Evolutionary conservation across 2,329 filamentous ascomycete genomes (phyloP), one percentile per base, ranked within the genome.

Genomic region (Colletotrichum magnum): DNA sequence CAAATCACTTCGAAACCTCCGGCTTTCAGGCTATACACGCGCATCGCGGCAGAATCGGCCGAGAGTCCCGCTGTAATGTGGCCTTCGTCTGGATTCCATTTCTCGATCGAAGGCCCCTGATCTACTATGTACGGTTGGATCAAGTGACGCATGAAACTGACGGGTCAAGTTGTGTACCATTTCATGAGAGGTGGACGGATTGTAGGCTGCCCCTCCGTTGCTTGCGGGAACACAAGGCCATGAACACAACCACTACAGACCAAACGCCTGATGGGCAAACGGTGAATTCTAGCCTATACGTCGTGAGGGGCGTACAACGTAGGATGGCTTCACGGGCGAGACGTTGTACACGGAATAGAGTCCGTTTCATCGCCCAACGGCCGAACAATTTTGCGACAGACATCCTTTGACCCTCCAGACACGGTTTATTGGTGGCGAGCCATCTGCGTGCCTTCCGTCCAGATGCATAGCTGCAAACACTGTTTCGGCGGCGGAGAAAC

Each of bases 401-500:
- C 26, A 26, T 39, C 26, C 43, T 13, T 57, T 18, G 6, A 48
- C 32, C 6, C 32, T 36, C 32, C 32, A 36, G 32, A 3, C 21
- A 28, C 15, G 41, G 32, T 16, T 10, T 52, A 32, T 9, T 18
- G n/a, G 9, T 36, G 32, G 32, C 32, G 32, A 12, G 32, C 32
- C 32, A 36, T 12, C 32, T 50, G 45, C 10, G 36, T 21, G 45
- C 32, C 26, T 45, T 43, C 59, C 54, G 58, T 45, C 21, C 26
- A 9, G 39, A 15, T 41, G 18, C 39, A 32, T 36, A 43, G 48
- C 41, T 41, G 6, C 18, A 47, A 52, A 39, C 28, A 48, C 50
- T 41, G 64, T 65, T 68, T 68, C 65, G 10, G 36, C 26, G 48
- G 15, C 15, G 18, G 28, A 24, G 54, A 68, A 64, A 68, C 60